Conservation (phyloP, 306 rosid genomes). For the Cucumis hystrix region DNA sequence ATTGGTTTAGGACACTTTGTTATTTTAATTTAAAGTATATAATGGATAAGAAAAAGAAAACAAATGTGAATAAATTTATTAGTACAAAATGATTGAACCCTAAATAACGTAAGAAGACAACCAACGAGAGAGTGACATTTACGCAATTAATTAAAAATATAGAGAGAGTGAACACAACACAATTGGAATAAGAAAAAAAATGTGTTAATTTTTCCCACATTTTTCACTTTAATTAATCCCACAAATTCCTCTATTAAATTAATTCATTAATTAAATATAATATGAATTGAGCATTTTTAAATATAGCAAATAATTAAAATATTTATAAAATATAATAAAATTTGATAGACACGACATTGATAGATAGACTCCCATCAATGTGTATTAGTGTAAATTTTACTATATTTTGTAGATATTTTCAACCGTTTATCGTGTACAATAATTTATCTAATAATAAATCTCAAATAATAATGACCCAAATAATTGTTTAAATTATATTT, state of each 20-base stretch:
- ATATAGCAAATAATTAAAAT: too few relatives aligned
- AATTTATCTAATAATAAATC: too few relatives aligned
- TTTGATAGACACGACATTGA: too few relatives aligned
- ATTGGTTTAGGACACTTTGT: not conserved
- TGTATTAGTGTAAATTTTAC: too few relatives aligned
- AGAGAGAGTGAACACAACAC: not conserved
- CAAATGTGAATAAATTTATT: not conserved
- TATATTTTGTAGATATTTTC: too few relatives aligned
- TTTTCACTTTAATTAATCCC: not conserved
- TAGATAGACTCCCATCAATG: too few relatives aligned
- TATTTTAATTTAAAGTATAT: not conserved
- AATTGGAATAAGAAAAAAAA: not conserved
- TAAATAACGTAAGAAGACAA: not conserved
- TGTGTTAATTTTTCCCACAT: not conserved
- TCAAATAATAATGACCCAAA: too few relatives aligned
- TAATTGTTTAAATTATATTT: too few relatives aligned
- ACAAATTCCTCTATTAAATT: not conserved
- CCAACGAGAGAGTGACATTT: not conserved
- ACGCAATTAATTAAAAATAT: not conserved
- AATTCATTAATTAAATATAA: too few relatives aligned
- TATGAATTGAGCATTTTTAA: too few relatives aligned
- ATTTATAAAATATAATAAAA: too few relatives aligned
- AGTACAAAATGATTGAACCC: not conserved
- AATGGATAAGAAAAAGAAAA: not conserved
- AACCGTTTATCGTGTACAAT: too few relatives aligned